These are phyloP conservation scores for Candida cerambycidarum DNA, from an alignment of 805 yeast genomes.

Conservation along the genomic window DNA sequence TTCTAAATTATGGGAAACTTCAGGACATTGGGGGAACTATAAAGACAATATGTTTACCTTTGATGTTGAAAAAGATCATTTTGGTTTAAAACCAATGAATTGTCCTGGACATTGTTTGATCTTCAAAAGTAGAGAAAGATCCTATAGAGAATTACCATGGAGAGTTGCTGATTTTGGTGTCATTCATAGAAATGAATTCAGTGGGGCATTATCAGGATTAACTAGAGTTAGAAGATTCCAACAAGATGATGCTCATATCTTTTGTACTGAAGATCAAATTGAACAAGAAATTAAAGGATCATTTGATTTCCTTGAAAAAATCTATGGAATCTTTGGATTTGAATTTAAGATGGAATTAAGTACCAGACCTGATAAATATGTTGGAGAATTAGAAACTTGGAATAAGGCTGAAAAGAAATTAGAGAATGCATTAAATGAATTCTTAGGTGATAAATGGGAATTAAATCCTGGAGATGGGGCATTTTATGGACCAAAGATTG, in stretches of 20 bases:
- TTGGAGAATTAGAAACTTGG: constrained; percentile 95
- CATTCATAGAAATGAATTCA: constrained; percentile 92
- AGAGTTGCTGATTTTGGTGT: constrained; percentile 99
- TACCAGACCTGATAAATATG: constrained; percentile 94
- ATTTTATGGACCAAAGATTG: constrained; percentile 93
- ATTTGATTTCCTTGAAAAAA: constrained; percentile 79
- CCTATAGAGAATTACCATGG: constrained; percentile 97
- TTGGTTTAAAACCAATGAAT: constrained; percentile 93
- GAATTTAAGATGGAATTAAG: constrained; percentile 96
- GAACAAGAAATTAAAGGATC: constrained; percentile 79
- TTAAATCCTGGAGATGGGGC: constrained; percentile 98
- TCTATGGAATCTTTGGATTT: constrained; percentile 91
- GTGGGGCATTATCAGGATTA: constrained; percentile 87
- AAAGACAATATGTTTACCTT: constrained; percentile 96
- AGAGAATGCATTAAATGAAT: constrained; percentile 75
- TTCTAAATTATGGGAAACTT: constrained; percentile 95
- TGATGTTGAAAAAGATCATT: constrained; percentile 94
- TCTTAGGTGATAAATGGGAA: constrained; percentile 83
- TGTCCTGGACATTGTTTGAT: constrained; percentile 92
- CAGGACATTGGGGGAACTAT: constrained; percentile 98
- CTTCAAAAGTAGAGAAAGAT: constrained; percentile 89
- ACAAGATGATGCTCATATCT: constrained; percentile 98
- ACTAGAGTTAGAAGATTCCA: constrained; percentile 99
- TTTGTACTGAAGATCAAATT: constrained; percentile 91
- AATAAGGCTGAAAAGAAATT: constrained; percentile 83